A percentile compares a stretch with the other conserved stretches of the same genome.
Conservation (phyloP, 2,329 filamentous ascomycete genomes). For the Fusarium tupiense region DNA sequence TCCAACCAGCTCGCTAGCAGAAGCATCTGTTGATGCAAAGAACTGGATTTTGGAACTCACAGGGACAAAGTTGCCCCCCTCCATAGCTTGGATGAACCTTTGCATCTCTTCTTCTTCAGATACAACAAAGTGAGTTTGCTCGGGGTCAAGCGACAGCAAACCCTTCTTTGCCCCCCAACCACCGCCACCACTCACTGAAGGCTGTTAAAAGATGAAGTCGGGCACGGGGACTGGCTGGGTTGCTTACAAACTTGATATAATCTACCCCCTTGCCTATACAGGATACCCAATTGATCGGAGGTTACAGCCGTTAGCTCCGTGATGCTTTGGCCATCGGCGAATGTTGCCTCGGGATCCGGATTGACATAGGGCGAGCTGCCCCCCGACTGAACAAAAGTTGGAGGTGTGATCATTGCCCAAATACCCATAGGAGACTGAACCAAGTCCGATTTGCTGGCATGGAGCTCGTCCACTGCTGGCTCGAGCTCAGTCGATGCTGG, state of each 20-base stretch:
- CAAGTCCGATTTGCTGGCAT: slow-evolving; percentile 51
- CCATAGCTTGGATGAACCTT: slow-evolving; percentile 62
- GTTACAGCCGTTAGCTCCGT: slow-evolving; percentile 38
- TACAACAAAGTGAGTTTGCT: slow-evolving; percentile 60
- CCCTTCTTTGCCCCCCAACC: slow-evolving; percentile 87
- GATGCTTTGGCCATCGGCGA: slow-evolving; percentile 28
- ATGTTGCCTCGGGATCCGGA: slow-evolving; percentile 38
- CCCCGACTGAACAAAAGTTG: slow-evolving; percentile 32
- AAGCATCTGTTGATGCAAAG: slow-evolving; percentile 57
- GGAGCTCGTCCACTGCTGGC: slow-evolving; percentile 66
- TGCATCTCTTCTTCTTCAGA: slow-evolving; percentile 63
- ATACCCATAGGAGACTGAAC: slow-evolving; percentile 65
- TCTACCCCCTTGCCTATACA: slow-evolving; percentile 56
- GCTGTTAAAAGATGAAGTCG: slow-evolving; percentile 26
- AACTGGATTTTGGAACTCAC: slow-evolving; percentile 75
- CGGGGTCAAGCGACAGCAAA: slow-evolving; percentile 79
- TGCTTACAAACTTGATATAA: slow-evolving; percentile 54
- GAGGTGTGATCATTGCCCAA: slow-evolving; percentile 76
- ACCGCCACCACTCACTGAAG: slow-evolving; percentile 77
- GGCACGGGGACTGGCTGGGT: not conserved
- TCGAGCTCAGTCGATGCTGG: slow-evolving; percentile 81
- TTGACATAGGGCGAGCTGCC: slow-evolving; percentile 3
- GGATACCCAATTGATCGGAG: slow-evolving; percentile 44
- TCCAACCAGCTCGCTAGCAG: slow-evolving; percentile 36
- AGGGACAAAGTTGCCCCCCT: slow-evolving; percentile 62